Evolutionary conservation across 1,139 yeast species (phyloP).

Genomic region (Debaryomyces psychrophilus): DNA sequence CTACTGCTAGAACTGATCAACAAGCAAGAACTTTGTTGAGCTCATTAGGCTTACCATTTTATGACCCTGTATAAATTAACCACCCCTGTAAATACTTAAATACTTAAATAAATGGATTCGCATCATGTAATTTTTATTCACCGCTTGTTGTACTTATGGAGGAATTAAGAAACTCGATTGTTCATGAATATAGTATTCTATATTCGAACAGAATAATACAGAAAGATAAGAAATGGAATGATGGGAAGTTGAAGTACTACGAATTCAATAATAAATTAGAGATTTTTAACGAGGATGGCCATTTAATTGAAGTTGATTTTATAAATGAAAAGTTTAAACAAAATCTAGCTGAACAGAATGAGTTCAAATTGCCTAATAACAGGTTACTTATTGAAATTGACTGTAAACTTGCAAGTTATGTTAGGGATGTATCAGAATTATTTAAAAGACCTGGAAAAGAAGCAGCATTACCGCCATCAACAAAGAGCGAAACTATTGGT

Average conservation of each 20-base stretch:
- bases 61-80: constrained; percentile 16
- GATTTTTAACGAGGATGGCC: constrained; percentile 40
- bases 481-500: not conserved
- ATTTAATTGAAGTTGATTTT: constrained; percentile 41
- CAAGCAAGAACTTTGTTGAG: constrained; percentile 89
- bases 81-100: constrained; percentile 8
- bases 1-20: constrained; percentile 86
- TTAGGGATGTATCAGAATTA: constrained; percentile 20
- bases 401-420: constrained; percentile 16
- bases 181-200: constrained; percentile 25
- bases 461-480: not conserved
- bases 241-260: constrained; percentile 53
- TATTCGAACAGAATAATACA: constrained; percentile 52
- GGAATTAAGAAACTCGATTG: constrained; percentile 14
- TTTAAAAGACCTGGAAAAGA: constrained; percentile 8
- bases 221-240: constrained; percentile 57
- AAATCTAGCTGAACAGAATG: constrained; percentile 17
- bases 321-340: constrained; percentile 19
- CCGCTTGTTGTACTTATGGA: constrained; percentile 12
- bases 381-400: constrained; percentile 21
- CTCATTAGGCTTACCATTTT: constrained; percentile 81
- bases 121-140: constrained; percentile 16
- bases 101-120: constrained; percentile 4
- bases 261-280: constrained; percentile 52
- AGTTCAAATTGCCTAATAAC: constrained; percentile 21